Evolutionary conservation across 164 flowering plant genomes (phyloP).

Genomic region (Warburgia ugandensis): DNA sequence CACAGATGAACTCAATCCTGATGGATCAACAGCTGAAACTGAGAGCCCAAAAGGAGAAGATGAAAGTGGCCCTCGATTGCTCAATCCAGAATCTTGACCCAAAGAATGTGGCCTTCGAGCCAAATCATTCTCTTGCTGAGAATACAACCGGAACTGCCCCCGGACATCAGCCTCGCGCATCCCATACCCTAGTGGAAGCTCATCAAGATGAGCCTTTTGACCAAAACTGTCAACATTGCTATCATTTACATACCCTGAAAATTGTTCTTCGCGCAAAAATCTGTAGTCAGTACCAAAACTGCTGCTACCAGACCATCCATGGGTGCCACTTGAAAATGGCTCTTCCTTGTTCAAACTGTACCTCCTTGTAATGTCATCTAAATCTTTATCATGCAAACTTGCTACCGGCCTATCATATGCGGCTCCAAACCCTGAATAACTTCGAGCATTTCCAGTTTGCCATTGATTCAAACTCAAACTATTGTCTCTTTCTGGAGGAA

Average conservation of each 20-base stretch:
- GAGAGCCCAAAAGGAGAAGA: too few species aligned
- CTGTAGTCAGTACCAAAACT: neutral
- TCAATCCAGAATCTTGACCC: constrained; percentile 19
- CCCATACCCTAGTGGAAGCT: constrained; percentile 4
- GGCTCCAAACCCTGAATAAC: constrained; percentile 10
- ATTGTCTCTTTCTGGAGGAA: too few species aligned
- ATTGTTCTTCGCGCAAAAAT: constrained; percentile 9
- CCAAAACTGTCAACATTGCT: constrained; percentile 7
- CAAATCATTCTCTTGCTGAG: constrained; percentile 18
- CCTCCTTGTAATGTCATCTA: constrained; percentile 18
- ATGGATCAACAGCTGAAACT: too few species aligned
- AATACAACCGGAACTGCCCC: constrained; percentile 24
- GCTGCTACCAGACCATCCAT: constrained; percentile 6
- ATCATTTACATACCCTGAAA: constrained; percentile 7
- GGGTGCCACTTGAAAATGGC: constrained; percentile 3
- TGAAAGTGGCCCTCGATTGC: too few species aligned
- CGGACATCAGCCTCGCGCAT: constrained; percentile 10
- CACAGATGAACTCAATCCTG: too few species aligned
- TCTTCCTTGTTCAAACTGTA: constrained; percentile 15
- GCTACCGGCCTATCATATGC: constrained; percentile 11
- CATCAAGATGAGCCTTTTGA: constrained; percentile 9
- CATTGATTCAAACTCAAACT: too few species aligned
- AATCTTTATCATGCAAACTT: constrained; percentile 12
- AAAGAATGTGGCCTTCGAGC: constrained; percentile 12
- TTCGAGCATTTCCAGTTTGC: constrained; percentile 4